These are phyloP conservation scores for Amanita pallidorosea DNA, from an alignment of 768 basidiomycete species.

Conservation along the genomic window DNA sequence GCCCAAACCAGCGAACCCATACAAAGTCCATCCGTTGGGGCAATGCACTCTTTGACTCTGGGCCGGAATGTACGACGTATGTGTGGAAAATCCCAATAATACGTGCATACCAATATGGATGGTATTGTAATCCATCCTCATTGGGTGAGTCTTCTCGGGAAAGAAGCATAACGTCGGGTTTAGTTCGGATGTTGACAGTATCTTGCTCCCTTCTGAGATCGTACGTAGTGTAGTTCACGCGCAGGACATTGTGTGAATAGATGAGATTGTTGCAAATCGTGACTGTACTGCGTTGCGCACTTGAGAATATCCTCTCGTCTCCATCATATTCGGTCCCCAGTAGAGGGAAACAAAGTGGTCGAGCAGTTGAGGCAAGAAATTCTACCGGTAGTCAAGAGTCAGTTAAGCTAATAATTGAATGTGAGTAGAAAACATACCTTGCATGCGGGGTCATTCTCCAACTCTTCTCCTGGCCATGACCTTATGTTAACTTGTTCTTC, in stretches of 20 bases:
- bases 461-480: too few species aligned
- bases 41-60: not conserved
- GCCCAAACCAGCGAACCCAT: not conserved
- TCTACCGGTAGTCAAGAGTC: too few species aligned
- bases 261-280: not conserved
- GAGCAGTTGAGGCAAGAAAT: not conserved
- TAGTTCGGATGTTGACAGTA: slow-evolving; percentile 20
- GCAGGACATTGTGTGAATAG: not conserved
- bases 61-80: slow-evolving; percentile 9
- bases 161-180: slow-evolving; percentile 5
- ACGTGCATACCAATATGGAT: slow-evolving; percentile 23
- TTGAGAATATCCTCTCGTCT: not conserved
- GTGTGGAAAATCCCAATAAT: slow-evolving; percentile 21
- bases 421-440: too few species aligned
- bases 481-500: too few species aligned
- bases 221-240: not conserved
- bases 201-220: slow-evolving; percentile 19
- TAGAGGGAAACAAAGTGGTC: not conserved
- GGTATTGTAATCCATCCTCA: too few species aligned
- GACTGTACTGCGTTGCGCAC: not conserved
- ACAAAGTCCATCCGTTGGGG: not conserved
- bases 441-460: too few species aligned
- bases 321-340: not conserved
- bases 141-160: not conserved
- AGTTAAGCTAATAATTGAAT: too few species aligned